Evolutionary conservation across 371 early-diverging fungal species (phyloP).

Genomic region (Syncephalastrum contaminatum): DNA sequence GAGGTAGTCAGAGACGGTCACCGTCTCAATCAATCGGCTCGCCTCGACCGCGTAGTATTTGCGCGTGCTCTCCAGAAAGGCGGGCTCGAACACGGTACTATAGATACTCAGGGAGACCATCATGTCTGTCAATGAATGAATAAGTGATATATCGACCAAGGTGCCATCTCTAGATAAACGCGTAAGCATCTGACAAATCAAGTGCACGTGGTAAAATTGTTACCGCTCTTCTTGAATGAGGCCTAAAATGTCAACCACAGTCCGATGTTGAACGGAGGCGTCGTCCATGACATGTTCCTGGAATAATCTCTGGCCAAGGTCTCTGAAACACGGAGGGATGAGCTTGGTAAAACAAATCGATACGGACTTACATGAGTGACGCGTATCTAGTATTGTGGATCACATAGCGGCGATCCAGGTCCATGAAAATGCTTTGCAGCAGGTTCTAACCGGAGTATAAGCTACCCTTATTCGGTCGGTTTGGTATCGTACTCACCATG

Average conservation of each 20-base stretch:
- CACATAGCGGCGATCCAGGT: slow-evolving; percentile 88
- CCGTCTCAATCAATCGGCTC: slow-evolving; percentile 37
- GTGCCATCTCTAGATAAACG: slow-evolving; percentile 48
- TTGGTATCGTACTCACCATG: slow-evolving; percentile 40
- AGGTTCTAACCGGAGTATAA: slow-evolving; percentile 39
- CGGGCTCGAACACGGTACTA: slow-evolving; percentile 62
- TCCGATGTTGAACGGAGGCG: slow-evolving; percentile 35
- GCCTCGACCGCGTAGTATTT: slow-evolving; percentile 71
- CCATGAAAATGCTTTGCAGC: slow-evolving; percentile 85
- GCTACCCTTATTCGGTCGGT: not conserved
- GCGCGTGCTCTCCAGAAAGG: slow-evolving; percentile 63
- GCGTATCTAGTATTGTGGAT: slow-evolving; percentile 65
- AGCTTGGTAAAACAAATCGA: not conserved
- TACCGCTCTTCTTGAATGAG: slow-evolving; percentile 58
- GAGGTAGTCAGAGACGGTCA: slow-evolving; percentile 62
- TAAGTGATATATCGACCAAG: slow-evolving; percentile 49
- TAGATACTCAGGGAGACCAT: slow-evolving; percentile 77
- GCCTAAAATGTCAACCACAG: slow-evolving; percentile 35
- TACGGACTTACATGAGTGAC: slow-evolving; percentile 62
- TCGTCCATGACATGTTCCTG: slow-evolving; percentile 56
- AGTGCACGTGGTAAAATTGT: slow-evolving; percentile 4
- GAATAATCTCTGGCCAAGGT: slow-evolving; percentile 74
- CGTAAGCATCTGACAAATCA: slow-evolving; percentile 1
- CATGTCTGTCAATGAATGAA: slow-evolving; percentile 75
- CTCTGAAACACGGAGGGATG: slow-evolving; percentile 25